These are phyloP conservation scores for Bacidia gigantensis DNA, from an alignment of 495 filamentous ascomycete genomes.

Conservation along the genomic window DNA sequence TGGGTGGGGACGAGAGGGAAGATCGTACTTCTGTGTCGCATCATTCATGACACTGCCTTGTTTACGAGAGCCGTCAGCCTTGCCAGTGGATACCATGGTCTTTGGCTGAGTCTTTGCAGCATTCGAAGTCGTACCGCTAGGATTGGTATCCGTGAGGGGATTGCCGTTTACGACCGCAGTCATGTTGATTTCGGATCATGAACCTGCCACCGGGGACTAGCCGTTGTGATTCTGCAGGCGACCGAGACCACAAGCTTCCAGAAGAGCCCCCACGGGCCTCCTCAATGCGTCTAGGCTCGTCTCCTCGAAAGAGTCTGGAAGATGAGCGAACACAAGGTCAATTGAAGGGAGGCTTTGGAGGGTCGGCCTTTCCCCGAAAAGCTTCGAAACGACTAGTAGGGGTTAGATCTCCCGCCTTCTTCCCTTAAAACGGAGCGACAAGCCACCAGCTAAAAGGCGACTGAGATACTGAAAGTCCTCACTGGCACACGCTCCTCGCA, in stretches of 20 bases:
- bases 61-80: constrained; percentile 40
- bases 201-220: neutral
- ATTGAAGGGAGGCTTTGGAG: neutral
- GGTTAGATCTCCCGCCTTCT: neutral
- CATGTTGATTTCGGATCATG: constrained; percentile 5
- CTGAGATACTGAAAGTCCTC: too few relatives aligned
- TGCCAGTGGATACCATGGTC: constrained; percentile 29
- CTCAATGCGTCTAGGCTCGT: neutral
- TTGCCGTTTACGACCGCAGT: constrained; percentile 37
- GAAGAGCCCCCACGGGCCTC: neutral
- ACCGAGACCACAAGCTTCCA: neutral
- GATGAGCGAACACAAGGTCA: neutral
- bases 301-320: neutral
- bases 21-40: constrained; percentile 38
- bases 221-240: neutral
- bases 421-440: neutral
- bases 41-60: constrained; percentile 44
- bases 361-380: neutral
- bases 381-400: neutral
- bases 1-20: constrained; percentile 1
- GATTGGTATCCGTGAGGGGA: constrained; percentile 26
- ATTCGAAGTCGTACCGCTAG: constrained; percentile 24
- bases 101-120: constrained; percentile 34
- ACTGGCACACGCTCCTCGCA: too few relatives aligned
- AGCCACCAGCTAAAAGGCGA: neutral